These are phyloP conservation scores for Yamadazyma trypodendri DNA, from an alignment of 1,139 yeast species.

Conservation along the genomic window DNA sequence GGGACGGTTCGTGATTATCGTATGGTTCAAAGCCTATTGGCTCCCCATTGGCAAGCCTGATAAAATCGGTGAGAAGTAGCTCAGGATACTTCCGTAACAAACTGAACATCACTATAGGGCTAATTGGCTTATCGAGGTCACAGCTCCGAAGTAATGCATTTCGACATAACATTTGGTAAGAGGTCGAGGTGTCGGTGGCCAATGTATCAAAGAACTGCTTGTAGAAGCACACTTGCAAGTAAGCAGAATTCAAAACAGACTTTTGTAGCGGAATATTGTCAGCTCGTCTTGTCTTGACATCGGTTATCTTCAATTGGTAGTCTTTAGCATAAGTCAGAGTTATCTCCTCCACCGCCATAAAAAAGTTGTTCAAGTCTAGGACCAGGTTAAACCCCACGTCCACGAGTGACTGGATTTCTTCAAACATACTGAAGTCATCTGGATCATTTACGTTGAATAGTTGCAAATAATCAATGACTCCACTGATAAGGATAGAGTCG, in stretches of 20 bases:
- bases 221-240: conserved; percentile 59
- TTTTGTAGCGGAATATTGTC: conserved; percentile 43
- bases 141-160: conserved; percentile 47
- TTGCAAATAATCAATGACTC: conserved; percentile 56
- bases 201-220: conserved; percentile 40
- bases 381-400: conserved; percentile 13
- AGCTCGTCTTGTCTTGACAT: conserved; percentile 56
- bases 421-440: conserved; percentile 23
- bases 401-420: conserved; percentile 20
- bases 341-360: conserved; percentile 18
- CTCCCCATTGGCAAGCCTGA: conserved; percentile 45
- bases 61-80: conserved; percentile 42
- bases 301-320: conserved; percentile 38
- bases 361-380: conserved; percentile 23
- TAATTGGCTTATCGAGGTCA: conserved; percentile 50
- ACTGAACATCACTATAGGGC: conserved; percentile 33
- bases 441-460: conserved; percentile 16
- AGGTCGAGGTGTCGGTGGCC: conserved; percentile 21
- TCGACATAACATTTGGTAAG: conserved; percentile 36
- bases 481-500: conserved; percentile 50
- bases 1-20: conserved; percentile 23
- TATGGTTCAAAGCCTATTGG: conserved; percentile 40
- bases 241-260: conserved; percentile 49
- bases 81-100: conserved; percentile 35
- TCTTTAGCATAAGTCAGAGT: conserved; percentile 16